phyloP scores from a whole-genome alignment of 108 stramenopile species.

The Skeletonema menzelii region DNA sequence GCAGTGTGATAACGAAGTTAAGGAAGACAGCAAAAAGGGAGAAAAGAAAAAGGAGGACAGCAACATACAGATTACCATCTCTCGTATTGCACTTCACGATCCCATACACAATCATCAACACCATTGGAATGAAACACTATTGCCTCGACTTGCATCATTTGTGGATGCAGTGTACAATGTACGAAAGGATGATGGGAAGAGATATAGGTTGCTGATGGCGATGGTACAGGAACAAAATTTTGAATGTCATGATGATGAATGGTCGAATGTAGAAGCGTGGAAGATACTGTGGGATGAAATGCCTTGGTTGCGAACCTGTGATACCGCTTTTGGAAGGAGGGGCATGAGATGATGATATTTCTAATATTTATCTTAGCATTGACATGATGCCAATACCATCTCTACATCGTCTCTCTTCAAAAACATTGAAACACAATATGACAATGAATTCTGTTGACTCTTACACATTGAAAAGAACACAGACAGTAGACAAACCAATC shows the following conservation, averaged over 20 bases:
- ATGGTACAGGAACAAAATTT: constrained; percentile 16
- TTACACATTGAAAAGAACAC: too few relatives aligned
- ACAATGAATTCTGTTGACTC: too few relatives aligned
- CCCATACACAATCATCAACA: constrained; percentile 53
- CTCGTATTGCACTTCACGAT: constrained; percentile 70
- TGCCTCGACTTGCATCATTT: constrained; percentile 73
- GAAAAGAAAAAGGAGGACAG: background rate
- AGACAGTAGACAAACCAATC: too few relatives aligned
- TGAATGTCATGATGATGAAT: background rate
- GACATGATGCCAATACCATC: too few relatives aligned
- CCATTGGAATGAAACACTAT: constrained; percentile 57
- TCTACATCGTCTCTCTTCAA: too few relatives aligned
- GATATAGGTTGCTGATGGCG: constrained; percentile 63
- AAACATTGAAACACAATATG: too few relatives aligned
- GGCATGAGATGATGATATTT: background rate
- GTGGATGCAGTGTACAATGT: constrained; percentile 73
- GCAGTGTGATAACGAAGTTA: background rate
- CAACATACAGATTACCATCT: constrained; percentile 53
- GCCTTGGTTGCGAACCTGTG: constrained; percentile 62
- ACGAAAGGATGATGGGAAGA: constrained; percentile 59
- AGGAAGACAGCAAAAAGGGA: background rate
- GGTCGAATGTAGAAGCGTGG: constrained; percentile 38
- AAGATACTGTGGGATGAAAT: constrained; percentile 51
- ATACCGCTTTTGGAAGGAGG: constrained; percentile 51
- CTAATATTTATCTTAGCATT: too few relatives aligned